A percentile compares a stretch with the other conserved stretches of the same genome.
These are phyloP conservation scores for Nelumbo lutea DNA, from an alignment of 164 flowering plant species.

Conservation along the genomic window DNA sequence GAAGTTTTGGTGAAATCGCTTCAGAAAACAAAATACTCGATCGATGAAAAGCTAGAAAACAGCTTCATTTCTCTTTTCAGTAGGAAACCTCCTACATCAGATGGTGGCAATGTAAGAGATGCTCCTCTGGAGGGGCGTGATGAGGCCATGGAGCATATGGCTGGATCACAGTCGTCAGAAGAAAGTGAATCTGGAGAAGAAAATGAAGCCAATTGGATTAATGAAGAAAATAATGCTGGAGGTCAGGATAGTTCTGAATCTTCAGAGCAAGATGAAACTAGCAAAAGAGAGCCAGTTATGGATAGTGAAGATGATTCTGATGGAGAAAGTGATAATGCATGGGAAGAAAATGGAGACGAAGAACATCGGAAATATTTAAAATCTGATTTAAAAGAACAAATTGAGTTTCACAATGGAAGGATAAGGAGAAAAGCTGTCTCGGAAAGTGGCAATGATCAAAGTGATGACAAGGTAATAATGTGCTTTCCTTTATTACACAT, in stretches of 20 bases:
- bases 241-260: conserved; percentile 28
- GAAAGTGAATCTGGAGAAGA: conserved; percentile 25
- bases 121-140: conserved; percentile 3
- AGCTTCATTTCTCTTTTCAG: conserved; percentile 61
- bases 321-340: conserved; percentile 24
- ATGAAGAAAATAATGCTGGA: conserved; percentile 30
- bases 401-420: conserved; percentile 70
- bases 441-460: conserved; percentile 34
- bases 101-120: conserved; percentile 24
- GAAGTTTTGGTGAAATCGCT: conserved; percentile 72
- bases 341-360: conserved; percentile 12
- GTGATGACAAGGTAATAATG: conserved; percentile 36
- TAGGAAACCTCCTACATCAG: conserved; percentile 33
- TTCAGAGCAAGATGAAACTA: conserved; percentile 27
- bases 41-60: conserved; percentile 77
- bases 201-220: too few species aligned
- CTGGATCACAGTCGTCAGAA: conserved; percentile 18
- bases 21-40: conserved; percentile 75
- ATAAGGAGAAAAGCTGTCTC: conserved; percentile 70
- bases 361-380: conserved; percentile 8
- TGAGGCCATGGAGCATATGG: conserved; percentile 11
- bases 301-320: conserved; percentile 24
- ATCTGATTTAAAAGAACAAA: conserved; percentile 36
- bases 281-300: conserved; percentile 8
- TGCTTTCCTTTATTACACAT: neutral